phyloP scores from a whole-genome alignment of 257 asterid species.

The Salvia miltiorrhiza region DNA sequence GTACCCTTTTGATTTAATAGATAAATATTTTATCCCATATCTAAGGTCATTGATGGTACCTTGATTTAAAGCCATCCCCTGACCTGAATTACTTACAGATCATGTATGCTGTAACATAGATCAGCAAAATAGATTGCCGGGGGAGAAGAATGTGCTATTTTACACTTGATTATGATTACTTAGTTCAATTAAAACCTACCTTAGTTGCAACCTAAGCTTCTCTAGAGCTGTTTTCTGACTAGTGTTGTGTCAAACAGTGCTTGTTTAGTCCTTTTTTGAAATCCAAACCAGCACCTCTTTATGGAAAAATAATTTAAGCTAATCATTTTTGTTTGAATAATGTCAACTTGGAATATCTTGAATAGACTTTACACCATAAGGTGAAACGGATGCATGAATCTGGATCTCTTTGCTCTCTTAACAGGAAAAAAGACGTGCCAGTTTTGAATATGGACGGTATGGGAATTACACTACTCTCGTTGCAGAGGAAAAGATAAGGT shows the following conservation, averaged over 20 bases:
- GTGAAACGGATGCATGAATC: not conserved
- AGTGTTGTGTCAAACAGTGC: not conserved
- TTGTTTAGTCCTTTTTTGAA: not conserved
- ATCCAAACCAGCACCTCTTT: not conserved
- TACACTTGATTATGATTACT: no score
- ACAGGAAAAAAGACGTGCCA: conserved; percentile 75
- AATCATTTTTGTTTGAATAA: not conserved
- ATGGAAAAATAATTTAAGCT: no score
- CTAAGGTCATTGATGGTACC: not conserved
- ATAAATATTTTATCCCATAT: not conserved
- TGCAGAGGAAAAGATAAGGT: conserved; percentile 90
- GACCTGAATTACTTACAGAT: not conserved
- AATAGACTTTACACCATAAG: not conserved
- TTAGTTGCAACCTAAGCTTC: not conserved
- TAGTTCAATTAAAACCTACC: not conserved
- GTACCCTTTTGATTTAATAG: not conserved
- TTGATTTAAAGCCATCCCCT: not conserved
- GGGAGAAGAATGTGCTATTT: not conserved
- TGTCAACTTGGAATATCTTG: not conserved
- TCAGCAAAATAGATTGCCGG: not conserved
- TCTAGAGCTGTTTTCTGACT: not conserved
- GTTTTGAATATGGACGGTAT: conserved; percentile 92
- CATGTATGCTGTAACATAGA: not conserved
- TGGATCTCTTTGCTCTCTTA: conserved; percentile 14
- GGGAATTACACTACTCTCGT: conserved; percentile 86